Percentiles rank a stretch among this genome's conserved stretches.
These are phyloP conservation scores for Lepiota brunneoincarnata DNA, from an alignment of 768 basidiomycete species.

Conservation along the genomic window DNA sequence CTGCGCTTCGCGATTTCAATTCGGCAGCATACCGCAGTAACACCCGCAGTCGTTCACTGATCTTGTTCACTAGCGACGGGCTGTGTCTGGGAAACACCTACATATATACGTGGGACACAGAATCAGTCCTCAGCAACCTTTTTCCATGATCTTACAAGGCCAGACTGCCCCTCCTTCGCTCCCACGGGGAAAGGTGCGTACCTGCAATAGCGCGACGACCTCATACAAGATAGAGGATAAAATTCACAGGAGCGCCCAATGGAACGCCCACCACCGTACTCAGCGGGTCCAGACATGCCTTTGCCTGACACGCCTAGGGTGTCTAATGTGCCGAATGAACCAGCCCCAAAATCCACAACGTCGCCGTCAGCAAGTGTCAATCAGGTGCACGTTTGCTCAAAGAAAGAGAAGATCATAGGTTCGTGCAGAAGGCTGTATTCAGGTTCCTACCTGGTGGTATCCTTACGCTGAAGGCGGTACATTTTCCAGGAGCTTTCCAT, in stretches of 20 bases:
- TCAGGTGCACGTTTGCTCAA: constrained; percentile 30
- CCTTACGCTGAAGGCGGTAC: not conserved
- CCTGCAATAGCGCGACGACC: not conserved
- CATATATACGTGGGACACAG: constrained; percentile 4
- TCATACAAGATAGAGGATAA: not conserved
- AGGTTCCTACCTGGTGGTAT: not conserved
- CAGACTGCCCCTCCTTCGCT: not conserved
- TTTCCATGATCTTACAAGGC: constrained; percentile 11
- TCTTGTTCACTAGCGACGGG: not conserved
- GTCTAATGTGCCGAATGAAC: not conserved
- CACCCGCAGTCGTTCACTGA: not conserved
- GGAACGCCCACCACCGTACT: constrained; percentile 26
- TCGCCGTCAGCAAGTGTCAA: constrained; percentile 21
- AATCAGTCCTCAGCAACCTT: not conserved
- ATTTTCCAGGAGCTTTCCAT: constrained; percentile 35
- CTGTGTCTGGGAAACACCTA: not conserved
- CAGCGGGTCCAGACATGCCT: not conserved
- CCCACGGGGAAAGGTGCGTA: not conserved
- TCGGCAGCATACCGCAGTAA: constrained; percentile 3
- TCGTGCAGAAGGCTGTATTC: not conserved
- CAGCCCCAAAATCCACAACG: not conserved
- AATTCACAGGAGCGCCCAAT: not conserved
- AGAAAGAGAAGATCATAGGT: constrained; percentile 31
- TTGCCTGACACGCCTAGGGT: too few relatives aligned
- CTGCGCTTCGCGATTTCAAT: not conserved